phyloP scores from a whole-genome alignment of 495 filamentous ascomycete species.

The Lepidopterella palustris region DNA sequence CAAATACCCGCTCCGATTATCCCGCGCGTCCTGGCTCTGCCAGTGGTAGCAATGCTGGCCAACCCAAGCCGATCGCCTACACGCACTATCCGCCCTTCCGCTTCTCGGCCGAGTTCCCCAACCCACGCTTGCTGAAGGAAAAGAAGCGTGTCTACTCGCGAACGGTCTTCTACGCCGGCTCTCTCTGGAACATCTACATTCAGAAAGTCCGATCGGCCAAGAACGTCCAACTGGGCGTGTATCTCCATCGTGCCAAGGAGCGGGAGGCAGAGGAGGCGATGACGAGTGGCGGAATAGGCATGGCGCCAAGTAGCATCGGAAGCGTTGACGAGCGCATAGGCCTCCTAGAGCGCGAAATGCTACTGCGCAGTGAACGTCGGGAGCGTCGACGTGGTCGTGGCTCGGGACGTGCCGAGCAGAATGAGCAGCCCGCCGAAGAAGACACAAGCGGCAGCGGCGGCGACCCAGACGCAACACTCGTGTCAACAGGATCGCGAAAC shows the following conservation, averaged over 20 bases:
- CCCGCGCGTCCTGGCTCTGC: constrained; percentile 28
- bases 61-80: constrained; percentile 41
- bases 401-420: constrained; percentile 11
- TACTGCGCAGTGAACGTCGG: constrained; percentile 39
- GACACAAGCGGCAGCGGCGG: constrained; percentile 41
- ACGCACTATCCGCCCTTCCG: constrained; percentile 54
- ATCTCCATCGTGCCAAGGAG: constrained; percentile 55
- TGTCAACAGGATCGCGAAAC: constrained; percentile 17
- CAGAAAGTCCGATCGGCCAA: constrained; percentile 52
- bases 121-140: constrained; percentile 50
- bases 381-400: constrained; percentile 25
- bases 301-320: constrained; percentile 26
- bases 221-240: constrained; percentile 52
- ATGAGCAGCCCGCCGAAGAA: constrained; percentile 31
- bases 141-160: constrained; percentile 55
- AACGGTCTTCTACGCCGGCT: constrained; percentile 58
- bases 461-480: constrained; percentile 33
- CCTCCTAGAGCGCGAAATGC: constrained; percentile 44
- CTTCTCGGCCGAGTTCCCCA: constrained; percentile 54
- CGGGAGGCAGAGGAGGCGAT: constrained; percentile 44
- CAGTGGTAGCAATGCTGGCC: constrained; percentile 28
- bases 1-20: constrained; percentile 15
- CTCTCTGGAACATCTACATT: constrained; percentile 57
- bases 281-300: constrained; percentile 19
- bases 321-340: constrained; percentile 47